Base-by-base conservation (phyloP, 78 protist species). In the Dictyostelium intermedium region DNA sequence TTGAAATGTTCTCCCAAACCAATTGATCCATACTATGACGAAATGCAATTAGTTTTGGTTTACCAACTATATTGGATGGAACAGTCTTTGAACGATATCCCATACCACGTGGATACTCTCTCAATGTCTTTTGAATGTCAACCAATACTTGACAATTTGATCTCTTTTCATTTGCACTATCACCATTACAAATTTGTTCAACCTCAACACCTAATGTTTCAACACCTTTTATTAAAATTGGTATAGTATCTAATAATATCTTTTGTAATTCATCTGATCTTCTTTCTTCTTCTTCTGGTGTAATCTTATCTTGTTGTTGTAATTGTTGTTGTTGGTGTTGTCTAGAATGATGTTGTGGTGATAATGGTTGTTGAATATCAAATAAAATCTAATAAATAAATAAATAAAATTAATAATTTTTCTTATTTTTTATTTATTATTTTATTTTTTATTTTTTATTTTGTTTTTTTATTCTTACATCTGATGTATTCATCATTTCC, bases 61-160 rank as follows among this genome's bases (percentile, higher is more conserved):
- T 76, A 1, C 74, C 61, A 34, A 30, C 70, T 30, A 89, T 11
- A 66, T 34, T 35, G 32, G 86, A 50, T 80, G 94, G 94, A 14
- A 89, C 18, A n/a, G 79, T n/a, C 73, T 81, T 89, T 23, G 61
- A 13, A 7, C 77, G 82, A 47, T 80, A 89, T 61, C 94, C 94
- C 94, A 89, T 89, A 35, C 87, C 94, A 35, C 73, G 82, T 89
- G 94, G 94, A 50, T 80, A 89, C 53, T 89, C 94, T 80, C 83
- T 80, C 16, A 89, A 25, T 80, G 83, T 30, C n/a, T 89, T 89
- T 89, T 84, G 83, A 47, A 89, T 43, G 32, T 69, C 94, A 45
- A 89, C 50, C 13, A 89, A 50, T 8, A 89, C 87, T 70, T 89
- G 84, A 50, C 94, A 89, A 16, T 25, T 30, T 78, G 80, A 34